A percentile compares a stretch with the other conserved stretches of the same genome.
phyloP scores from a whole-genome alignment of 805 yeast species.

The Sugiyamaella floridensis region DNA sequence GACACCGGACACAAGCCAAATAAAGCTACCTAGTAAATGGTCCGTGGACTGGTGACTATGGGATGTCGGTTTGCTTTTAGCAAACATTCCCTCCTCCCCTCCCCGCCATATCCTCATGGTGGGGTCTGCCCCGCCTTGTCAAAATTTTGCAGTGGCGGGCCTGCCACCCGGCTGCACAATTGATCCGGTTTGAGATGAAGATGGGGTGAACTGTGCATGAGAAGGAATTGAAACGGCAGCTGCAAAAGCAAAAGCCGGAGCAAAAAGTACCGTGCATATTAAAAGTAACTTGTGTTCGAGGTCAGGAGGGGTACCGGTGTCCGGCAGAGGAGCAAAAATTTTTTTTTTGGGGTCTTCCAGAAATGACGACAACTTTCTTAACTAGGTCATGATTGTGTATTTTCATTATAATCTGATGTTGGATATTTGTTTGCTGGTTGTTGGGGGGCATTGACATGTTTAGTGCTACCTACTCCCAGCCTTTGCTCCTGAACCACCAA shows the following conservation, averaged over 20 bases:
- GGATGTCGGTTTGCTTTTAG: not conserved
- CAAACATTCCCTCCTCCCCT: not conserved
- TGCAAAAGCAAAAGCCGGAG: not conserved
- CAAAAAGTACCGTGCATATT: not conserved
- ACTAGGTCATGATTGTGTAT: no score
- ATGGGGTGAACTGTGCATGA: not conserved
- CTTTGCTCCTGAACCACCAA: no score
- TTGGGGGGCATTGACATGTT: no score
- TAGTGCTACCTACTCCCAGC: no score
- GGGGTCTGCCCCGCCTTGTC: not conserved
- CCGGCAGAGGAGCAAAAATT: no score
- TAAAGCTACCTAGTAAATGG: no score
- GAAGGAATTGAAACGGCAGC: not conserved
- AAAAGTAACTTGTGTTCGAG: not conserved
- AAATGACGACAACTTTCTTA: no score
- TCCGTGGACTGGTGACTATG: not conserved
- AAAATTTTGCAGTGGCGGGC: not conserved
- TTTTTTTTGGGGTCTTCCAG: no score
- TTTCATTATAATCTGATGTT: no score
- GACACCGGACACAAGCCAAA: no score
- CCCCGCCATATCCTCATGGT: not conserved
- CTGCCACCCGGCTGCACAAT: not conserved
- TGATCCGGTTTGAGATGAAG: not conserved
- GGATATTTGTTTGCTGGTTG: no score
- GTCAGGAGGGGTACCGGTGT: no score